Percentiles rank a stretch among this genome's conserved stretches.
Evolutionary conservation across 495 filamentous ascomycete species (phyloP).

Genomic region (Cudoniella acicularis): DNA sequence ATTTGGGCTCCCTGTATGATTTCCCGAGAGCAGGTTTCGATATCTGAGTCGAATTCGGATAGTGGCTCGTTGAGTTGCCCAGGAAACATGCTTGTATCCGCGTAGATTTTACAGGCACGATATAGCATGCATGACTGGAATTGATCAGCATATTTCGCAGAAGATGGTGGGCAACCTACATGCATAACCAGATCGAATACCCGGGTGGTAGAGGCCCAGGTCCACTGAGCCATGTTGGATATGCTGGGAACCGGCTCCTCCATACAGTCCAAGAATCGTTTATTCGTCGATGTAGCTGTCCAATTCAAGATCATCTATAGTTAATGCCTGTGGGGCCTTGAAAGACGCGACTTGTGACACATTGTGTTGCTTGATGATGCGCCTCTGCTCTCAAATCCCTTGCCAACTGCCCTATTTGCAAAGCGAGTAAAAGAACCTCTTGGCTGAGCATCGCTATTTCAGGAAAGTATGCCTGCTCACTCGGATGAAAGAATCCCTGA

Average conservation of each 20-base stretch:
- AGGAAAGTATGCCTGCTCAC: conserved; percentile 41
- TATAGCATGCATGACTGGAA: conserved; percentile 33
- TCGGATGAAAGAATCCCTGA: background rate
- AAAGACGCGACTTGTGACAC: background rate
- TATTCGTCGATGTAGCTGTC: background rate
- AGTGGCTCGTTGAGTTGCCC: conserved; percentile 29
- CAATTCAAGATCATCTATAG: background rate
- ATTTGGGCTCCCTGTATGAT: conserved; percentile 43
- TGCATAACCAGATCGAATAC: background rate
- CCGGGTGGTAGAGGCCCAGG: background rate
- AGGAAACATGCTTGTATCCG: conserved; percentile 43
- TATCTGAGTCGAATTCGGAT: conserved; percentile 33
- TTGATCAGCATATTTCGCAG: background rate
- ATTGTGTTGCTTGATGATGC: background rate
- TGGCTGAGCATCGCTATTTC: conserved; percentile 27
- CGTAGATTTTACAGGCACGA: conserved; percentile 45
- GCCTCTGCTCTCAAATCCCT: background rate
- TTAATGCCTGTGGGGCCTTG: background rate
- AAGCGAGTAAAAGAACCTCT: background rate
- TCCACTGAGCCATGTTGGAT: background rate
- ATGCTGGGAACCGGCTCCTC: background rate
- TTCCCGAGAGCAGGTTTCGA: conserved; percentile 38
- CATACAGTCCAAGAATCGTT: background rate
- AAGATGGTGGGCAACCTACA: conserved; percentile 21
- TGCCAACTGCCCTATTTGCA: background rate